phyloP scores from a whole-genome alignment of 495 filamentous ascomycete species.

The Annulohypoxylon nitens region DNA sequence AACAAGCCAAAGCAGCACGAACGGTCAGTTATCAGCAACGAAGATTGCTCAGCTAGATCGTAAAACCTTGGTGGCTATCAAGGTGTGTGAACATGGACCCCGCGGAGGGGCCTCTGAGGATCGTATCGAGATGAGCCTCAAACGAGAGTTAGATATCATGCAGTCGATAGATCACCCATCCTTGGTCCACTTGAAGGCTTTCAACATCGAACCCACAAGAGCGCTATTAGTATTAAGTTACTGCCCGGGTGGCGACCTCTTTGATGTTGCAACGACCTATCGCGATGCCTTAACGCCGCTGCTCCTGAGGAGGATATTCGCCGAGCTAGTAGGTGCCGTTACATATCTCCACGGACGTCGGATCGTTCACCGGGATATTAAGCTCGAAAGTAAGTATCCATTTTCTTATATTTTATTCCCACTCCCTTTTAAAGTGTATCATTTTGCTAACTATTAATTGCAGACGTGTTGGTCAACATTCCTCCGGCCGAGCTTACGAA shows the following conservation, averaged over 20 bases:
- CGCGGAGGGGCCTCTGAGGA: slow-evolving; percentile 90
- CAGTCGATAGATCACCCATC: slow-evolving; percentile 88
- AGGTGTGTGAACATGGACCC: slow-evolving; percentile 94
- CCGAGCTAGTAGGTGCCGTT: slow-evolving; percentile 87
- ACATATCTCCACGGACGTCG: slow-evolving; percentile 84
- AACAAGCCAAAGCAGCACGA: slow-evolving; percentile 32
- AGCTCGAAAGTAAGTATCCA: slow-evolving; percentile 86
- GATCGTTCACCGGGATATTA: slow-evolving; percentile 97
- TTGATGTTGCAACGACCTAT: slow-evolving; percentile 84
- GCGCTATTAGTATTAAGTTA: slow-evolving; percentile 90
- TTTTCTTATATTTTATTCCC: not conserved
- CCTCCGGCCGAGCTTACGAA: slow-evolving; percentile 65
- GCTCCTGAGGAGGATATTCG: slow-evolving; percentile 86
- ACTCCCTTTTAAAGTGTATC: slow-evolving; percentile 12
- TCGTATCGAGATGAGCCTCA: slow-evolving; percentile 88
- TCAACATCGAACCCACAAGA: slow-evolving; percentile 81
- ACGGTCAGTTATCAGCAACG: slow-evolving; percentile 49
- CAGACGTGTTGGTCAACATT: slow-evolving; percentile 92
- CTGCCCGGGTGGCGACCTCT: slow-evolving; percentile 93
- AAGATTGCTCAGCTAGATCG: slow-evolving; percentile 59
- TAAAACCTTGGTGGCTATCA: slow-evolving; percentile 88
- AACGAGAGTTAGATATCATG: slow-evolving; percentile 94
- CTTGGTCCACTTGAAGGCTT: slow-evolving; percentile 88
- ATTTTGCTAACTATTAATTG: slow-evolving; percentile 38
- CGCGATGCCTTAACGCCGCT: slow-evolving; percentile 72